Evolutionary conservation across 176 grass and related monocot species (phyloP).

Genomic region (Oryza rufipogon): DNA sequence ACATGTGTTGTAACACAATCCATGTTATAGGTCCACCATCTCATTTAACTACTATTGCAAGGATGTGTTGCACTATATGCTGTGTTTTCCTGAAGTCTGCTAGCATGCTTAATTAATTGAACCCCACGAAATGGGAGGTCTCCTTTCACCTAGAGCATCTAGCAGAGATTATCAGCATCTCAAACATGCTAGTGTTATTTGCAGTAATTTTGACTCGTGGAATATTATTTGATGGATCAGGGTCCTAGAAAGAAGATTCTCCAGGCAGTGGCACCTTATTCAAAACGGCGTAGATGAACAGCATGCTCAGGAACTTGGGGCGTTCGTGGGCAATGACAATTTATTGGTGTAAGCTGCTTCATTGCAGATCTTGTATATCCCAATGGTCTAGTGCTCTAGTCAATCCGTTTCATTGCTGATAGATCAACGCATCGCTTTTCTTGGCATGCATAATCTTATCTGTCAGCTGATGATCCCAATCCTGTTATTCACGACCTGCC

Average conservation of each 20-base stretch:
- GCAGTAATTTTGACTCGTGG: background rate
- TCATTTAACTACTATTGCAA: slow-evolving; percentile 9
- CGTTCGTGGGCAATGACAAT: slow-evolving; percentile 21
- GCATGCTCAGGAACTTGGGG: slow-evolving; percentile 9
- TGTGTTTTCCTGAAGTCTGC: background rate
- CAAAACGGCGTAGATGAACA: slow-evolving; percentile 51
- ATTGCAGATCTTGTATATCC: slow-evolving; percentile 49
- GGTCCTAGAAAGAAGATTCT: slow-evolving; percentile 91
- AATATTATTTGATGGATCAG: slow-evolving; percentile 40
- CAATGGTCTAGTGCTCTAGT: background rate
- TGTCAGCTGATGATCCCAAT: slow-evolving; percentile 12
- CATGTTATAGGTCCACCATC: background rate
- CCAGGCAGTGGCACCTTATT: slow-evolving; percentile 54
- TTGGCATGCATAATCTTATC: slow-evolving; percentile 32
- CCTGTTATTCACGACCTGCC: background rate
- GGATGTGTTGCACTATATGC: background rate
- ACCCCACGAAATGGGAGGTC: background rate
- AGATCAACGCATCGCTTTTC: slow-evolving; percentile 14
- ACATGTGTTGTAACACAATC: slow-evolving; percentile 22
- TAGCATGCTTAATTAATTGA: slow-evolving; percentile 14
- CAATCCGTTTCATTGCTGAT: slow-evolving; percentile 31
- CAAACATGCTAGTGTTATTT: slow-evolving; percentile 2
- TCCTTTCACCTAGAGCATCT: background rate
- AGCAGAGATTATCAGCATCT: background rate
- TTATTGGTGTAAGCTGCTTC: slow-evolving; percentile 35